Percentiles rank a stretch among this genome's conserved stretches.
Evolutionary conservation across 83 land plant genomes (phyloP).

Genomic region (Isoetes engelmannii): DNA sequence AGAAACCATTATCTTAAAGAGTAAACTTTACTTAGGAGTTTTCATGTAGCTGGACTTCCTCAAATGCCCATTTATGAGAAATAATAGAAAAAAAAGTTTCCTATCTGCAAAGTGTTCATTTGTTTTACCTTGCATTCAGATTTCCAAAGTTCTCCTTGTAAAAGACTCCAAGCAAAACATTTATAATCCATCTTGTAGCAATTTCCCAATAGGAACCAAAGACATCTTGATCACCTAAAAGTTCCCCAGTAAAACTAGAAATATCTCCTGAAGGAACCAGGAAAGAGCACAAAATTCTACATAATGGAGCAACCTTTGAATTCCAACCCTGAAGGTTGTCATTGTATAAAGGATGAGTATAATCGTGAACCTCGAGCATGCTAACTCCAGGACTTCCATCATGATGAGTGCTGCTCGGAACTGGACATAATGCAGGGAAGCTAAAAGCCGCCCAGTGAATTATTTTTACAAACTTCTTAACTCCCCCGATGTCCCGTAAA

Average conservation of each 20-base stretch:
- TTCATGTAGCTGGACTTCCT: background rate
- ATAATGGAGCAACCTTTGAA: conserved; percentile 47
- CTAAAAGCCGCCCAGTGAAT: conserved; percentile 80
- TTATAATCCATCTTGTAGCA: conserved; percentile 71
- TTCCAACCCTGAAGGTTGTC: conserved; percentile 46
- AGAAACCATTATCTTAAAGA: background rate
- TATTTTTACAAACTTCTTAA: conserved; percentile 67
- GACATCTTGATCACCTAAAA: conserved; percentile 35
- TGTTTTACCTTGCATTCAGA: background rate
- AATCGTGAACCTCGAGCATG: background rate
- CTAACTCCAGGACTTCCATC: background rate
- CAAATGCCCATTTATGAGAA: background rate
- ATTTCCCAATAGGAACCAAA: conserved; percentile 69
- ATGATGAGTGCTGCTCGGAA: background rate
- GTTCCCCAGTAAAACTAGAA: conserved; percentile 23
- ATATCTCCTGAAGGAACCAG: conserved; percentile 57
- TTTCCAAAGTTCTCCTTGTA: conserved; percentile 15
- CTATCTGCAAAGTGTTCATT: background rate
- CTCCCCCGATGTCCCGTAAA: conserved; percentile 74
- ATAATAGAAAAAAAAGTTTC: background rate
- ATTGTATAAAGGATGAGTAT: conserved; percentile 6
- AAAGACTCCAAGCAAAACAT: conserved; percentile 66
- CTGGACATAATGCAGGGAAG: conserved; percentile 45
- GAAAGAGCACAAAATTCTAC: conserved; percentile 72
- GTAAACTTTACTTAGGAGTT: background rate